These are phyloP conservation scores for peach (Prunus persica) DNA, from an alignment of 306 rosid genomes.

Conservation along the genomic window Prunus_persica_NCBIv2 NC_034009.1:45309001-45309500, in stretches of 20 bases:
- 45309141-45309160: neutral
- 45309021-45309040: neutral
- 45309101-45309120: neutral
- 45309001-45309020: slow-evolving; percentile 4
- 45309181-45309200: neutral
- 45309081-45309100: neutral
- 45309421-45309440: slow-evolving; percentile 80
- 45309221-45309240: slow-evolving; percentile 3
- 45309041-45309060: neutral
- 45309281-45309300: slow-evolving; percentile 76
- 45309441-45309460: slow-evolving; percentile 90
- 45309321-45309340: slow-evolving; percentile 57
- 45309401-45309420: slow-evolving; percentile 54
- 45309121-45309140: neutral
- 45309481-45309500: slow-evolving; percentile 3
- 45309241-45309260: slow-evolving; percentile 30
- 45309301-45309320: slow-evolving; percentile 74
- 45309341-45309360: slow-evolving; percentile 65
- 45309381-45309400: slow-evolving; percentile 75
- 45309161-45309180: neutral
- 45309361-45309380: slow-evolving; percentile 57
- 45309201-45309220: neutral
- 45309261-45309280: slow-evolving; percentile 95
- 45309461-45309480: slow-evolving; percentile 64
- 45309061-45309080: neutral